These are phyloP conservation scores for Ailanthus altissimus DNA, from an alignment of 345 rosid species.

Conservation along the genomic window DNA sequence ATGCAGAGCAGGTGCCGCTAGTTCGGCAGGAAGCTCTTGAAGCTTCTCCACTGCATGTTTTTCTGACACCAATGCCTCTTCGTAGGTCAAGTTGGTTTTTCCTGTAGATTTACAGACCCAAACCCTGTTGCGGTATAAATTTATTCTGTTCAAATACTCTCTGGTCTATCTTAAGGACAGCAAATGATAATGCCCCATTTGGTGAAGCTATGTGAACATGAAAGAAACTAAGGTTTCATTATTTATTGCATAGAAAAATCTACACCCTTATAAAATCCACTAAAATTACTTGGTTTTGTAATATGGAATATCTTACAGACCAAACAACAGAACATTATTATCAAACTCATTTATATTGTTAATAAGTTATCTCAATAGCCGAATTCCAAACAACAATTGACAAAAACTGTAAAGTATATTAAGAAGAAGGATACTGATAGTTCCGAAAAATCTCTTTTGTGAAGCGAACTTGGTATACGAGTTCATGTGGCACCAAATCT, in stretches of 20 bases:
- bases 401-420: conserved; percentile 10
- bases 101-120: conserved; percentile 92
- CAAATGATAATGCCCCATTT: conserved; percentile 15
- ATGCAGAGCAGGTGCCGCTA: conserved; percentile 63
- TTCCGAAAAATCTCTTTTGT: conserved; percentile 86
- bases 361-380: not conserved
- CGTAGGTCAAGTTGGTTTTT: conserved; percentile 78
- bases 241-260: not conserved
- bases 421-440: conserved; percentile 76
- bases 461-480: conserved; percentile 86
- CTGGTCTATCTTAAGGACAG: conserved; percentile 55
- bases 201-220: not conserved
- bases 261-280: not conserved
- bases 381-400: conserved; percentile 5
- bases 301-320: not conserved
- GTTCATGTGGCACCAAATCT: conserved; percentile 69
- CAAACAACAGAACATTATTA: not conserved
- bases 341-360: not conserved
- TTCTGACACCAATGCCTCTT: conserved; percentile 97
- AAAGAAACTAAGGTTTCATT: not conserved
- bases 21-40: conserved; percentile 72
- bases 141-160: conserved; percentile 68
- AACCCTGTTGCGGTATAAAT: conserved; percentile 74
- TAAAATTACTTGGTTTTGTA: not conserved
- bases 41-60: conserved; percentile 66